phyloP scores from a whole-genome alignment of 78 protist genomes.

The Dictyostelium citrinum region DNA sequence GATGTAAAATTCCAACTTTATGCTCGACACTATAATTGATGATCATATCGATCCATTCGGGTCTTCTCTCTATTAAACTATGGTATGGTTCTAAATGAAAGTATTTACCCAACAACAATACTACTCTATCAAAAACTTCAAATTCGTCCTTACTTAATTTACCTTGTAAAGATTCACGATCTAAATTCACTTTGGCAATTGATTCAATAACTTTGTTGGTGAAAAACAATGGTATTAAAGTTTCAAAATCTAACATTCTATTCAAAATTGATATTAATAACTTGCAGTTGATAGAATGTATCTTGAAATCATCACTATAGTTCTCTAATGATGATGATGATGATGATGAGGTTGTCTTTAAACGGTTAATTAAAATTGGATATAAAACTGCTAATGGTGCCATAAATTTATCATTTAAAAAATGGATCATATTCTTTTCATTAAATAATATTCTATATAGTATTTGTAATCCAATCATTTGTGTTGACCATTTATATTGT shows the following conservation, averaged over 20 bases:
- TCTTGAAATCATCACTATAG: not conserved
- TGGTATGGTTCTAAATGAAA: slow-evolving; percentile 43
- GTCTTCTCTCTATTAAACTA: slow-evolving; percentile 34
- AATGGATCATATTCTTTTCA: slow-evolving; percentile 34
- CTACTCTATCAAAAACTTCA: not conserved
- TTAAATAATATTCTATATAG: slow-evolving; percentile 46
- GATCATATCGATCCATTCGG: slow-evolving; percentile 61
- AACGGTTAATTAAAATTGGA: not conserved
- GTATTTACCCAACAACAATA: slow-evolving; percentile 15
- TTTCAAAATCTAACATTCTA: slow-evolving; percentile 42
- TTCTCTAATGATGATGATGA: too few species aligned
- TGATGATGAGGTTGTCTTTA: not conserved
- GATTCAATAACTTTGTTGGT: slow-evolving; percentile 25
- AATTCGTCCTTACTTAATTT: slow-evolving; percentile 19
- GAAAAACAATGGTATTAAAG: slow-evolving; percentile 14
- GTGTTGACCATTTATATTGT: slow-evolving; percentile 1
- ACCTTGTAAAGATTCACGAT: not conserved
- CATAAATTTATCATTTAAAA: not conserved
- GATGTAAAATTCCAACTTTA: slow-evolving; percentile 1
- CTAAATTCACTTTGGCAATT: slow-evolving; percentile 5
- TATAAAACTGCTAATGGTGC: not conserved
- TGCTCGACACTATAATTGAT: slow-evolving; percentile 8
- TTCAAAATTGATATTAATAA: slow-evolving; percentile 14
- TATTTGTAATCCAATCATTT: slow-evolving; percentile 28
- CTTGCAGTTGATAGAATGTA: not conserved